Evolutionary conservation across 345 rosid species (phyloP), one percentile per base, ranked within the genome.

Genomic region (Salix arbutifolia): DNA sequence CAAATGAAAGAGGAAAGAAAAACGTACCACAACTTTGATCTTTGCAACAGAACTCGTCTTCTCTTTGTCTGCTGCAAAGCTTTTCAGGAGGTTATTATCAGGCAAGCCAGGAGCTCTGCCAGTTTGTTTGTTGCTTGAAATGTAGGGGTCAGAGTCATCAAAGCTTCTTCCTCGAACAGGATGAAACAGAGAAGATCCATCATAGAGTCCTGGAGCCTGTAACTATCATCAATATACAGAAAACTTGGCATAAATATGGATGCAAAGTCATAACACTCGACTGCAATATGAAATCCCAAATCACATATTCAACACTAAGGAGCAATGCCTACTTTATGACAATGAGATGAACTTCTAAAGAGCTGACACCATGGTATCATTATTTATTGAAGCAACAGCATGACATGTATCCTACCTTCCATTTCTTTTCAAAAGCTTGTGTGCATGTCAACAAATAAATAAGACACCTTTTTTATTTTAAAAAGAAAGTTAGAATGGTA

Each of bases 21-120:
- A 82, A 73, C 96, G 37, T 86, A 96, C 99, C 94, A 96, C 98
- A 70, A 96, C 99, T 96, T 96, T 96, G 73, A 96, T 96, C 89
- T 96, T 96, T 46, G 99, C 99, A 70, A 93, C 99, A 75, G 98
- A 86, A 81, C 88, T 90, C 77, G 84, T 78, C 86, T 88, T 92
- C 76, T 93, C 96, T 84, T 90, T 93, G 78, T 96, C 99, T 18
- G 81, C 91, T 44, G 92, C 91, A 79, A 96, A 90, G 80, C 90
- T 90, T 80, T 86, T 88, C 70, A 86, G 73, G 80, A 91, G 88
- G 80, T 75, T 82, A 81, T 86, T 96, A 48, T 96, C 98, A 10
- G 93, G 89, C 73, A 85, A 80, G 19, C 72, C 91, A 73, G 88
- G 86, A 81, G 86, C 80, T 84, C 99, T 90, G 52, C 85, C 88